Evolutionary conservation across 441 rosid species (phyloP), one percentile per base, ranked within the genome.

Genomic region (Manihot esculenta): DNA sequence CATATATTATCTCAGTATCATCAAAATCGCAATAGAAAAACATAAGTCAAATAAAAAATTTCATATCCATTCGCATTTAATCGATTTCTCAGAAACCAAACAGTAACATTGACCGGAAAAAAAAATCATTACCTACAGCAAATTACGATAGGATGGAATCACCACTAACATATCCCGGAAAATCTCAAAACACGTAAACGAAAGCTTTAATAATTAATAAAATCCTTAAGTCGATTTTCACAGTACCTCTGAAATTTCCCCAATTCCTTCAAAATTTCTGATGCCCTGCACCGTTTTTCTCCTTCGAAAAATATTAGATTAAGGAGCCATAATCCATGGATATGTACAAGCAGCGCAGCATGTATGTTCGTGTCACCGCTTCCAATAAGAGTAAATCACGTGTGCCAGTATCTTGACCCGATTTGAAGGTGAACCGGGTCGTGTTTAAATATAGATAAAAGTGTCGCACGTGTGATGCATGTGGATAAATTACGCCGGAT

Each of bases 341-440:
- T 35, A 21, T 23, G 50, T 13, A n/a, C 47, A 23, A 15, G 41
- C 33, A 4, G 1, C 4, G 33, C 33, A 30, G 33, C 33, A 4
- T 30, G 33, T 30, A 30, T 30, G 4, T 30, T 30, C 4, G 33
- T 4, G 33, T 30, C 33, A 30, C 33, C 5, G 4, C 30, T 5
- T 11, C 72, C 72, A 68, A 56, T 56, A 42, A 5, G 18, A 45
- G 27, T 24, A 2, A 10, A 23, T 64, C 72, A 68, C 72, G 72
- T 68, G 68, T 24, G 47, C 21, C 1, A 45, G 60, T 27, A 66
- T 11, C 1, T 17, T 13, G 48, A 54, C n/a, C 70, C 61, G 61
- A 41, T 14, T 26, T 20, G 48, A 20, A 51, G 45, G 6, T 21
- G 38, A n/a, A n/a, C 13, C 50, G 61, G 70, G 70, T 49, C 69